phyloP scores from a whole-genome alignment of 164 flowering plant genomes.

The Taxillus chinensis region DNA sequence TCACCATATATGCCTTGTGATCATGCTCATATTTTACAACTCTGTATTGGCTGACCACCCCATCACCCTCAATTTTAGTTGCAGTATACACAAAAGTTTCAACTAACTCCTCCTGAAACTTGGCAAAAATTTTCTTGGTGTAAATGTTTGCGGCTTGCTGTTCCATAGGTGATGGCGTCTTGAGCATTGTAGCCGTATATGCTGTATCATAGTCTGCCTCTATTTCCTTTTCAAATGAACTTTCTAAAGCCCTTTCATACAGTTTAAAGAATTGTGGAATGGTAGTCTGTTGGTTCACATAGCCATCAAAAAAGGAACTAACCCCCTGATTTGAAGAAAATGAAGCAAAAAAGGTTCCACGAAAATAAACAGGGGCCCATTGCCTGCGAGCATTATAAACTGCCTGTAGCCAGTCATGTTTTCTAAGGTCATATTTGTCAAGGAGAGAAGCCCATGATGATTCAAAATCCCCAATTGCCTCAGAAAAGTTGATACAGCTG shows the following conservation, averaged over 20 bases:
- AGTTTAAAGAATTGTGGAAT: constrained; percentile 40
- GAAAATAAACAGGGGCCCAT: constrained; percentile 70
- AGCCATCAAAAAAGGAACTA: constrained; percentile 44
- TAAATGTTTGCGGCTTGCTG: constrained; percentile 54
- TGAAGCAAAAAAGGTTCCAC: constrained; percentile 56
- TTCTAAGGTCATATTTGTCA: constrained; percentile 44
- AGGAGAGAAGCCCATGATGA: constrained; percentile 47
- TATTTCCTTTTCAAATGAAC: constrained; percentile 39
- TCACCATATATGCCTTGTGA: constrained; percentile 41
- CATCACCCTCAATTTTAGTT: constrained; percentile 45
- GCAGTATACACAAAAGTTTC: constrained; percentile 56
- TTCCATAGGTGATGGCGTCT: constrained; percentile 63
- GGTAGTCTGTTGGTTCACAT: constrained; percentile 39
- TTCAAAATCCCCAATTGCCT: constrained; percentile 65
- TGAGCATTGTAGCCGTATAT: constrained; percentile 38
- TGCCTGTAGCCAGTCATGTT: constrained; percentile 63
- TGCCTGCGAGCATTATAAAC: constrained; percentile 46
- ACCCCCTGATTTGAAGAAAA: constrained; percentile 32
- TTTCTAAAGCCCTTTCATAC: constrained; percentile 46
- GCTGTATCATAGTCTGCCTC: constrained; percentile 51
- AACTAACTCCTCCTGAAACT: constrained; percentile 57
- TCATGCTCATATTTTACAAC: constrained; percentile 62
- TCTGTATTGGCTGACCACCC: constrained; percentile 34
- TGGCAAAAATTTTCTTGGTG: constrained; percentile 37
- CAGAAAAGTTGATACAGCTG: constrained; percentile 54